These are phyloP conservation scores for Hortiboletus flavorubellus DNA, from an alignment of 768 basidiomycete genomes.

Conservation along the genomic window DNA sequence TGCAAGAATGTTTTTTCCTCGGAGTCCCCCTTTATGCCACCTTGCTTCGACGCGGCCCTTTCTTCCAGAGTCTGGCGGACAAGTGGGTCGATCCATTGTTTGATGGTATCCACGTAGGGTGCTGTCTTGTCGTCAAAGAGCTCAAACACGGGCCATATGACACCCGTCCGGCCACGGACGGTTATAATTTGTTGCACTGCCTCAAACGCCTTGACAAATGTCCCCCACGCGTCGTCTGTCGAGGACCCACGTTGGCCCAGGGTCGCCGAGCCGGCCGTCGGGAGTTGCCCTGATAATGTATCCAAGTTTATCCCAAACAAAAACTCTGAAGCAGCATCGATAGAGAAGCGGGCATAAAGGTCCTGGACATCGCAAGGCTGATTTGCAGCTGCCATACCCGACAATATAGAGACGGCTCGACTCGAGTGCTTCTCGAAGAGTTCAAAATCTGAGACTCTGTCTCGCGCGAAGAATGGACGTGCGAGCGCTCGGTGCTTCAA, in stretches of 20 bases:
- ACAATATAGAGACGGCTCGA: constrained; percentile 49
- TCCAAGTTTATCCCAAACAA: constrained; percentile 65
- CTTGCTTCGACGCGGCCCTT: constrained; percentile 37
- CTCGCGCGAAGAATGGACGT: constrained; percentile 73
- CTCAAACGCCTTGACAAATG: constrained; percentile 47
- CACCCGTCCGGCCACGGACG: constrained; percentile 34
- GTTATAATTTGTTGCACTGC: constrained; percentile 36
- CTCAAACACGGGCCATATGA: constrained; percentile 43
- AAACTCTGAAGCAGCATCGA: constrained; percentile 72
- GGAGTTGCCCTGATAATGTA: constrained; percentile 54
- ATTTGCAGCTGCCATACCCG: constrained; percentile 34
- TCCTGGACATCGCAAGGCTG: constrained; percentile 64
- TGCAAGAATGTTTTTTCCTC: constrained; percentile 63
- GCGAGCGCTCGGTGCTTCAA: constrained; percentile 60
- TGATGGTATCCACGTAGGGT: constrained; percentile 35
- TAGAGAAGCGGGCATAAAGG: constrained; percentile 61
- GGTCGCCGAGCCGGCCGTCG: constrained; percentile 41
- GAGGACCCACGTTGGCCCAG: constrained; percentile 60
- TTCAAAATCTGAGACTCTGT: constrained; percentile 67
- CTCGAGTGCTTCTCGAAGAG: constrained; percentile 56
- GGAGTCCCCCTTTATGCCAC: constrained; percentile 37
- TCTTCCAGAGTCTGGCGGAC: constrained; percentile 51
- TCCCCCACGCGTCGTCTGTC: constrained; percentile 58
- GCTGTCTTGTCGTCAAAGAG: constrained; percentile 37
- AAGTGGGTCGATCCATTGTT: constrained; percentile 57